These are phyloP conservation scores for Panaeolus papilionaceus DNA, from an alignment of 768 basidiomycete species.

Conservation along the genomic window DNA sequence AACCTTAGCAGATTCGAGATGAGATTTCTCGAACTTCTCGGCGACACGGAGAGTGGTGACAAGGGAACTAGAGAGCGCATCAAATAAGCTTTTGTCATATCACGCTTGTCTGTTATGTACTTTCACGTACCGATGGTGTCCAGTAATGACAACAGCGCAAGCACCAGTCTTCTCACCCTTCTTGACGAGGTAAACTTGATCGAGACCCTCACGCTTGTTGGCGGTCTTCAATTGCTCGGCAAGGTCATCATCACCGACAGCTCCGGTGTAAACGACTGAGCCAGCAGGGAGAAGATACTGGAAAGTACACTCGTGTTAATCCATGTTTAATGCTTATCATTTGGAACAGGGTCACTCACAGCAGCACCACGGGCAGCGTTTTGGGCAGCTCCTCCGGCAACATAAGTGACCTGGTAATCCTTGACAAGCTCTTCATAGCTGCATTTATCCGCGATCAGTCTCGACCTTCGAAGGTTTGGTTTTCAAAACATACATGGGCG, in stretches of 20 bases:
- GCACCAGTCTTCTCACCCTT: constrained; percentile 91
- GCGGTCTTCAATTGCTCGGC: constrained; percentile 88
- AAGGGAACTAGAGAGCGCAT: constrained; percentile 65
- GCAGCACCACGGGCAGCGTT: constrained; percentile 97
- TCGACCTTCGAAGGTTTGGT: neutral
- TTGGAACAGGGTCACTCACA: constrained; percentile 52
- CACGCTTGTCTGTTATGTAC: neutral
- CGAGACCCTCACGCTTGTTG: constrained; percentile 91
- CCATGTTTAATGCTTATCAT: constrained; percentile 10
- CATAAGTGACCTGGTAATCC: constrained; percentile 81
- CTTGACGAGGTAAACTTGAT: constrained; percentile 88
- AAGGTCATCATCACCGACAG: constrained; percentile 93
- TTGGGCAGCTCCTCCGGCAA: constrained; percentile 97
- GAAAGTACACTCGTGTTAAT: constrained; percentile 16
- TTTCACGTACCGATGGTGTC: constrained; percentile 77
- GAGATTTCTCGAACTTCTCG: constrained; percentile 85
- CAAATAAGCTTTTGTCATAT: neutral
- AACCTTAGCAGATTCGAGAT: constrained; percentile 78
- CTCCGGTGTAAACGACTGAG: constrained; percentile 94
- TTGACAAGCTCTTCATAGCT: constrained; percentile 91
- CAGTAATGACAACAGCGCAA: constrained; percentile 95
- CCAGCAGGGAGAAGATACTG: constrained; percentile 90
- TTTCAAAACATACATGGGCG: constrained; percentile 67
- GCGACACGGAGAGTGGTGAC: constrained; percentile 92
- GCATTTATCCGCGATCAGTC: constrained; percentile 17